These are phyloP conservation scores for Chlamydomonas incerta DNA, from an alignment of 139 green algal genomes.

Conservation along the genomic window DNA sequence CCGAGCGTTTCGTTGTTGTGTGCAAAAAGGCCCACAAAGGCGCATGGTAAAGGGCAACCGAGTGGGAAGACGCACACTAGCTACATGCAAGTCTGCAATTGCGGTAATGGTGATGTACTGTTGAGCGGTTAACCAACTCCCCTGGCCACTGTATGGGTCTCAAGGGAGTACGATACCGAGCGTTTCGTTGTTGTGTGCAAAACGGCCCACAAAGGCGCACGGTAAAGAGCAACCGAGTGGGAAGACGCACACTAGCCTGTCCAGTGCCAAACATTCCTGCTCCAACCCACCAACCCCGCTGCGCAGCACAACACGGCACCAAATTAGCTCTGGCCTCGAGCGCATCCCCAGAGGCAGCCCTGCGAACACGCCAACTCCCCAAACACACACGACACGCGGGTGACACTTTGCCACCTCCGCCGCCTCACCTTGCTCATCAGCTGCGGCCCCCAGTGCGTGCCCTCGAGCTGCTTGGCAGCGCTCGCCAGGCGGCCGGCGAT, in stretches of 20 bases:
- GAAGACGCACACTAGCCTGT: constrained; percentile 35
- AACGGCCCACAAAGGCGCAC: constrained; percentile 32
- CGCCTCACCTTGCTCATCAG: constrained; percentile 35
- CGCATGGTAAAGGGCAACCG: constrained; percentile 4
- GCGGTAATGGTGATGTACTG: too few relatives aligned
- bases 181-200: constrained; percentile 29
- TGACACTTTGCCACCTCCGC: too few relatives aligned
- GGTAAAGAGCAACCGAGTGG: constrained; percentile 16
- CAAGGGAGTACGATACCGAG: constrained; percentile 39
- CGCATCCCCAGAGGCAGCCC: too few relatives aligned
- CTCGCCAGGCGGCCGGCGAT: constrained; percentile 27
- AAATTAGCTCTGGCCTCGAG: too few relatives aligned
- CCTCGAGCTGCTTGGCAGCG: background rate
- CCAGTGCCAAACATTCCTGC: too few relatives aligned
- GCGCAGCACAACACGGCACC: too few relatives aligned
- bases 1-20: constrained; percentile 32
- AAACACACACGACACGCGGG: too few relatives aligned
- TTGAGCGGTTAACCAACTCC: constrained; percentile 14
- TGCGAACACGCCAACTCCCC: too few relatives aligned
- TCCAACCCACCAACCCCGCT: too few relatives aligned
- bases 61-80: constrained; percentile 38
- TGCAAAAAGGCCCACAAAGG: constrained; percentile 35
- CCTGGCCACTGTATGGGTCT: constrained; percentile 17
- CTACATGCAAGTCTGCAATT: too few relatives aligned
- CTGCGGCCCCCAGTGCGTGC: constrained; percentile 41